phyloP scores from a whole-genome alignment of 495 filamentous ascomycete species.

The Penicillium soppii region DNA sequence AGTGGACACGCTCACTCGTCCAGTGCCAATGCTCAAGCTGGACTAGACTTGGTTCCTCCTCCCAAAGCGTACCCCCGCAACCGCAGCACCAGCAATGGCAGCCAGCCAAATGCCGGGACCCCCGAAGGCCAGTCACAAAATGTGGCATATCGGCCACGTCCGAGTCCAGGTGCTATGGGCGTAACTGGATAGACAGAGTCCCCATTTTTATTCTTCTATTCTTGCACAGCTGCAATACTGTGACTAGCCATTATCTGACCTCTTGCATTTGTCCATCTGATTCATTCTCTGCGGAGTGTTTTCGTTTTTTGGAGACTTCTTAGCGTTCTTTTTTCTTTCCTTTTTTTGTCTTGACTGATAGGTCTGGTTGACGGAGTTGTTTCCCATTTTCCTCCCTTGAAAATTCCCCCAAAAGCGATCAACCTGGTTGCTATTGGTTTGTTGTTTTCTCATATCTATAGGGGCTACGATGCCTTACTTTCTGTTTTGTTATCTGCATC shows the following conservation, averaged over 20 bases:
- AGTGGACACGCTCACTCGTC: slow-evolving; percentile 38
- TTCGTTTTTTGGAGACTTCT: slow-evolving; percentile 28
- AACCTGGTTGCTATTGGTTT: slow-evolving; percentile 19
- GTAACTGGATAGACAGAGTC: slow-evolving; percentile 37
- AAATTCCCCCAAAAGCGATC: slow-evolving; percentile 31
- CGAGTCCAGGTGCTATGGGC: slow-evolving; percentile 44
- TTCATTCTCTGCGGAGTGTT: slow-evolving; percentile 12
- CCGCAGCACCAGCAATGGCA: slow-evolving; percentile 43
- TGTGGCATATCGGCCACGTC: slow-evolving; percentile 42
- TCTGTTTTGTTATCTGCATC: slow-evolving; percentile 21
- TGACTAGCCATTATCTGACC: slow-evolving; percentile 20
- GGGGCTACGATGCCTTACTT: background rate
- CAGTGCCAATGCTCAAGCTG: slow-evolving; percentile 28
- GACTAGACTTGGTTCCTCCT: slow-evolving; percentile 30
- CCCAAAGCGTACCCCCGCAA: slow-evolving; percentile 33
- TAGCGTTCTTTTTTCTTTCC: slow-evolving; percentile 33
- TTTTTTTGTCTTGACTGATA: slow-evolving; percentile 28
- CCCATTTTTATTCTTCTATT: slow-evolving; percentile 12
- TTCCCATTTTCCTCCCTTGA: slow-evolving; percentile 15
- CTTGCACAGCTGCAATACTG: slow-evolving; percentile 20
- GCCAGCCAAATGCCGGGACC: slow-evolving; percentile 29
- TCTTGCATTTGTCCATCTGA: slow-evolving; percentile 19
- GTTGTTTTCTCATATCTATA: slow-evolving; percentile 8
- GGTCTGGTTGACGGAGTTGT: slow-evolving; percentile 38
- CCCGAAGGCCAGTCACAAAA: slow-evolving; percentile 33